Evolutionary conservation across 176 grass and related monocot species (phyloP).

Genomic region (Otatea glauca): DNA sequence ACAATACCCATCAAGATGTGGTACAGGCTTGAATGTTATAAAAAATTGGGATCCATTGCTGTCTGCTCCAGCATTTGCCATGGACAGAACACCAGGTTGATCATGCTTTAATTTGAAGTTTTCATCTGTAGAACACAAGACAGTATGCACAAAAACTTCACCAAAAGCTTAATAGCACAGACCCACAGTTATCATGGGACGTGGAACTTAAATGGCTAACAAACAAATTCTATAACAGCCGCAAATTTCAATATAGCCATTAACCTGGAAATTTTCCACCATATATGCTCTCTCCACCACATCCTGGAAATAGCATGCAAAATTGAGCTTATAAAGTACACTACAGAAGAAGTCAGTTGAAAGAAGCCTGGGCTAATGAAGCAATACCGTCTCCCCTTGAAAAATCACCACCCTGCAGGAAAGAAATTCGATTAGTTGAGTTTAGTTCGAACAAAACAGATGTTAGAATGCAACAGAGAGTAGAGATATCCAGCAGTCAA

Average conservation of each 20-base stretch:
- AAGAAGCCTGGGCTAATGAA: conserved; percentile 78
- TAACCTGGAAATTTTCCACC: conserved; percentile 81
- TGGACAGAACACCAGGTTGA: conserved; percentile 70
- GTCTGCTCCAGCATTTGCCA: conserved; percentile 69
- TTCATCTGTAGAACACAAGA: conserved; percentile 63
- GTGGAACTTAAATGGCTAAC: not conserved
- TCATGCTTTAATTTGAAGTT: conserved; percentile 73
- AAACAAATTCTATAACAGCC: conserved; percentile 5
- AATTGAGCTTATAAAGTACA: conserved; percentile 67
- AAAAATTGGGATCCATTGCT: conserved; percentile 76
- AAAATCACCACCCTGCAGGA: conserved; percentile 77
- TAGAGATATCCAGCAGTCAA: not conserved
- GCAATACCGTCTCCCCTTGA: conserved; percentile 87
- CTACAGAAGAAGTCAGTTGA: conserved; percentile 77
- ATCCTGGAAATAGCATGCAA: conserved; percentile 86
- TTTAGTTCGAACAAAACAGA: conserved; percentile 8
- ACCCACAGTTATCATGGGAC: not conserved
- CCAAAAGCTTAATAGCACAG: conserved; percentile 17
- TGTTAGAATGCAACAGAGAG: not conserved
- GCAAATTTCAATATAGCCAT: conserved; percentile 29
- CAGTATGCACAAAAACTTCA: conserved; percentile 25
- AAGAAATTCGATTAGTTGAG: conserved; percentile 31
- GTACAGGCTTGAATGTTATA: conserved; percentile 60
- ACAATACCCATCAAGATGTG: conserved; percentile 72
- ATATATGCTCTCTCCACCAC: conserved; percentile 87